phyloP scores from a whole-genome alignment of 495 filamentous ascomycete genomes.

The Hypoxylon crocopeplum region DNA sequence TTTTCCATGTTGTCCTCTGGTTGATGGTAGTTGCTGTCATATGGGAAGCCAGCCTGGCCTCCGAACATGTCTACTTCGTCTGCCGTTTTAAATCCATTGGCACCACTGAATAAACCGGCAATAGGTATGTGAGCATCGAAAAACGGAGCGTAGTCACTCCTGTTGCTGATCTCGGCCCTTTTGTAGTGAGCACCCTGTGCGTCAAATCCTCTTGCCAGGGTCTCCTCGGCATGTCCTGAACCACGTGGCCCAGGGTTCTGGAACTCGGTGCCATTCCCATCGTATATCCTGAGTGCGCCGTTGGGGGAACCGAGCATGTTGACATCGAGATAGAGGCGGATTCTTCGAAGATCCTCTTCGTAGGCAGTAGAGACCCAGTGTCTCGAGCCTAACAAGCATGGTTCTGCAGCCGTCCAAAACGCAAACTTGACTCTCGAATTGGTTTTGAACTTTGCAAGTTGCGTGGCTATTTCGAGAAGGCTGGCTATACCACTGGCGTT shows the following conservation, averaged over 20 bases:
- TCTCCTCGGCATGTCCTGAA: slow-evolving; percentile 58
- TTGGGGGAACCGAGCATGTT: slow-evolving; percentile 73
- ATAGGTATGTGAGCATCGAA: slow-evolving; percentile 27
- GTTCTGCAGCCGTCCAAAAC: slow-evolving; percentile 66
- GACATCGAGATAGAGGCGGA: slow-evolving; percentile 68
- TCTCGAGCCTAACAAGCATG: slow-evolving; percentile 60
- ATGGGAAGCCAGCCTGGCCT: slow-evolving; percentile 16
- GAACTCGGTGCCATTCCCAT: slow-evolving; percentile 62
- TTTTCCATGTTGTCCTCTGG: slow-evolving; percentile 20
- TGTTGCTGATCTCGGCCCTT: slow-evolving; percentile 44
- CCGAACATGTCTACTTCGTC: slow-evolving; percentile 40
- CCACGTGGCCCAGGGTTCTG: slow-evolving; percentile 56
- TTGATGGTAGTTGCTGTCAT: slow-evolving; percentile 28
- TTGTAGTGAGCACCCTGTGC: slow-evolving; percentile 38
- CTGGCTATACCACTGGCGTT: slow-evolving; percentile 65
- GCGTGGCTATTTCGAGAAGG: slow-evolving; percentile 63
- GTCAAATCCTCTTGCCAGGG: slow-evolving; percentile 59
- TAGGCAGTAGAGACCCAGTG: slow-evolving; percentile 57
- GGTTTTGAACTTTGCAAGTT: slow-evolving; percentile 57
- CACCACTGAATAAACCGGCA: slow-evolving; percentile 52
- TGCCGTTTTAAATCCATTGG: slow-evolving; percentile 46
- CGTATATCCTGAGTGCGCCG: slow-evolving; percentile 64
- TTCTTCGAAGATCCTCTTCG: slow-evolving; percentile 53
- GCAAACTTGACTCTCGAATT: slow-evolving; percentile 67
- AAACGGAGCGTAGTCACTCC: slow-evolving; percentile 43